Evolutionary conservation across 2,329 filamentous ascomycete genomes (phyloP).

Genomic region (Aspergillus pseudotamarii): DNA sequence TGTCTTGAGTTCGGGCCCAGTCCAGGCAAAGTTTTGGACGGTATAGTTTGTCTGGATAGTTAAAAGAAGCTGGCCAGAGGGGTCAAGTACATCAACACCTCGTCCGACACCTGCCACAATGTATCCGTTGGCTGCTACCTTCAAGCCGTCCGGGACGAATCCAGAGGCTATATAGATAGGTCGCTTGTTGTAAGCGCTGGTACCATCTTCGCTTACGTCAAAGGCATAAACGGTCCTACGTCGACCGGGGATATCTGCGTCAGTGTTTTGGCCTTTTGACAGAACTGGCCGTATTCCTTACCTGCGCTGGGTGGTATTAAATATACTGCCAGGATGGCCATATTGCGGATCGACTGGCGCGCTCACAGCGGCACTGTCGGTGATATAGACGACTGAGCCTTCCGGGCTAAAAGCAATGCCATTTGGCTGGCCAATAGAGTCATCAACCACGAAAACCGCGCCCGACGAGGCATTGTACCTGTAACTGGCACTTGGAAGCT

Average conservation of each 20-base stretch:
- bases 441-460: constrained; percentile 44
- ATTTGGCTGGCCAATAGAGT: constrained; percentile 47
- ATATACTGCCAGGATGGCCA: constrained; percentile 28
- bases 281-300: neutral
- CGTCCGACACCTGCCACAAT: constrained; percentile 43
- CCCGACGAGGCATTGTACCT: constrained; percentile 48
- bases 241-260: neutral
- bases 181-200: constrained; percentile 42
- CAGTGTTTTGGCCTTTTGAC: neutral
- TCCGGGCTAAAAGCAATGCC: constrained; percentile 51
- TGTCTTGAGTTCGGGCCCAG: constrained; percentile 40
- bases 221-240: constrained; percentile 43
- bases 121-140: constrained; percentile 46
- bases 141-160: constrained; percentile 47
- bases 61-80: constrained; percentile 40
- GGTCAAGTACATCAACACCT: constrained; percentile 46
- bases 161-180: constrained; percentile 43
- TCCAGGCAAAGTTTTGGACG: constrained; percentile 51
- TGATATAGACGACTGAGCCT: constrained; percentile 48
- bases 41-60: constrained; percentile 48
- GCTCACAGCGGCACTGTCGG: constrained; percentile 41
- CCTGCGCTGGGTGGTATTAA: constrained; percentile 34
- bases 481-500: constrained; percentile 40
- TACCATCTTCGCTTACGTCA: constrained; percentile 40
- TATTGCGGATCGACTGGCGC: constrained; percentile 24